Base-by-base conservation (phyloP, 371 early-diverging fungal genomes). In the Haplosporangium sp. region DNA sequence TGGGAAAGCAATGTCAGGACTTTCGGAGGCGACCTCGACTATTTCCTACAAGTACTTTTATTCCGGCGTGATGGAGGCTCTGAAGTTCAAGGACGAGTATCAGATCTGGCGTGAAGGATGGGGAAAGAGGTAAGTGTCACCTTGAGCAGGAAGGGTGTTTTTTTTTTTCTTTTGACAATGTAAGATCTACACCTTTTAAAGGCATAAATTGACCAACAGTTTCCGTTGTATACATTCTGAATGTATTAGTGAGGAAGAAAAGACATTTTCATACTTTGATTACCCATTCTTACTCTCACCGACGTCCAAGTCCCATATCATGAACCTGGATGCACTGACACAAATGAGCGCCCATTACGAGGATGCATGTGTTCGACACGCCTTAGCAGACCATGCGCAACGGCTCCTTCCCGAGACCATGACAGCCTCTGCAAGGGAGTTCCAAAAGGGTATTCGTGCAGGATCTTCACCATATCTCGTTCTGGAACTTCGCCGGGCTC, bases 311-410 rank as follows among this genome's bases (percentile, higher is more conserved):
- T 86, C 91, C 5, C 90, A 93, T 45, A 89, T 95, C 56, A 80
- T 94, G 43, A 89, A 92, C 53, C 88, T 95, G 64, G 94, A 95
- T 67, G 91, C 93, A 14, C 89, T 94, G 89, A 86, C 91, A 0
- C 92, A 93, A 71, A 95, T 95, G 95, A 89, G 90, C 0, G 82
- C 86, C 0, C 92, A 93, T 69, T 94, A 91, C 54, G 94, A 95
- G 81, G 94, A 93, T 58, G 94, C 95, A 0, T 93, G 91, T 64
- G 93, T 95, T 13, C 89, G 91, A 36, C 92, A 93, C 67, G 93
- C 95, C 0, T 68, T 90, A 8, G 86, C 88, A 0, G 86, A 85
- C 1, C 90, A 90, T 73, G 88, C 90, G 0, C 91, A 91, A 69
- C 87, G 90, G 37, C 84, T 94, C n/a, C 72, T 95, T 18, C 85